Percentiles rank a stretch among this genome's conserved stretches.
Evolutionary conservation across 2,329 filamentous ascomycete species (phyloP).

Genomic region (Aspergillus quadrilineatus): DNA sequence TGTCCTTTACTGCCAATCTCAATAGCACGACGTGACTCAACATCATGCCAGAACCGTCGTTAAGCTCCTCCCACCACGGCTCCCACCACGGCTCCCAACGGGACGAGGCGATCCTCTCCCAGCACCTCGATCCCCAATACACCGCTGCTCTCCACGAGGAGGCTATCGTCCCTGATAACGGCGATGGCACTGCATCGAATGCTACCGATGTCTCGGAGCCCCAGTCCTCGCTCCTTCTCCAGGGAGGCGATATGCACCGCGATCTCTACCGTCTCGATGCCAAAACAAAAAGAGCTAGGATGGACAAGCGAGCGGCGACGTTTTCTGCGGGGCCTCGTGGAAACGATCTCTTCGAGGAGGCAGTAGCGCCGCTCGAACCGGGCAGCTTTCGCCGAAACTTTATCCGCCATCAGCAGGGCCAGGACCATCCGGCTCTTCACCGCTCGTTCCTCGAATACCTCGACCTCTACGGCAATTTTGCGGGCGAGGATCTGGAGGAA

Average conservation of each 20-base stretch:
- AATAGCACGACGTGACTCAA: neutral
- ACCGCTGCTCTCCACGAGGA: constrained; percentile 22
- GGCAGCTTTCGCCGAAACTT: constrained; percentile 57
- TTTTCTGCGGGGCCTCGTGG: constrained; percentile 57
- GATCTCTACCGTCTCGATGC: constrained; percentile 74
- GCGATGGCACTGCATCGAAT: constrained; percentile 3
- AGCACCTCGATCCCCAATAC: constrained; percentile 24
- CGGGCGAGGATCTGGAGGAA: constrained; percentile 66
- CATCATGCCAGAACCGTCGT: constrained; percentile 27
- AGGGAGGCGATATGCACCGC: constrained; percentile 75
- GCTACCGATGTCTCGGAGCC: constrained; percentile 21
- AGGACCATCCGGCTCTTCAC: constrained; percentile 16
- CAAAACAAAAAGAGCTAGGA: constrained; percentile 44
- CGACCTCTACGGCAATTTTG: constrained; percentile 73
- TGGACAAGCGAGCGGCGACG: constrained; percentile 61
- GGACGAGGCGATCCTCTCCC: constrained; percentile 23
- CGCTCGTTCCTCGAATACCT: constrained; percentile 68
- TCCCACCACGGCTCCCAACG: constrained; percentile 2
- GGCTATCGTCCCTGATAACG: neutral
- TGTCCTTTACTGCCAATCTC: neutral
- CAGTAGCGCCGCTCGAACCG: constrained; percentile 50
- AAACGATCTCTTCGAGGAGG: constrained; percentile 30
- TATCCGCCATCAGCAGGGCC: constrained; percentile 39
- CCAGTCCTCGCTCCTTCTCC: constrained; percentile 68
- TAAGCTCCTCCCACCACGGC: constrained; percentile 28